Base-by-base conservation (phyloP, 176 grass and related monocot genomes). In the Calamus simplicifolius region DNA sequence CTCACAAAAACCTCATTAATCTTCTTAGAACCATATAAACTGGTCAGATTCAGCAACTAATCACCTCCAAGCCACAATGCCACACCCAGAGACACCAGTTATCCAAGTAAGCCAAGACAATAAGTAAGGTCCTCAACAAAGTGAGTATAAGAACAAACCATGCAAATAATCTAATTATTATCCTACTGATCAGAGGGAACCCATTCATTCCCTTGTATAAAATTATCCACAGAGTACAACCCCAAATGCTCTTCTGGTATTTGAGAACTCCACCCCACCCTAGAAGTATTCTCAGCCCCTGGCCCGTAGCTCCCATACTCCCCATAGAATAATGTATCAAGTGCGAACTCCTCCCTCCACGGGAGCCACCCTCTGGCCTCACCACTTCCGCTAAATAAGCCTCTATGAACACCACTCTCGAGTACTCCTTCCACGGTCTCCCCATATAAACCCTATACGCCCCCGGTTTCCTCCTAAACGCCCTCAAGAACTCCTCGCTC, bases 371-470 rank as follows among this genome's bases (percentile, higher is more conserved):
- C 51, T 91, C 93, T 0, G 81, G 76, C 50, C 66, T 78, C 49
- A 97, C 56, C 75, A 85, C 69, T 19, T 59, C 75, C 17, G 75
- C 87, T 35, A 35, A 35, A 35, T 35, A 35, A 35, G 31, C 8
- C 18, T 78, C 62, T 16, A 88, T 55, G 58, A 80, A 82, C 57
- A 97, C 51, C 16, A 78, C 85, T 66, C 81, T 82, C 0, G 84
- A 61, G 65, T 85, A 91, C 69, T 88, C 87, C 69, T 97, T 97
- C 92, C 92, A 97, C 26, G 87, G 92, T 7, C 92, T 78, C 14
- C 92, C 92, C 57, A 97, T 68, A 62, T 91, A 97, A 48, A 85
- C 50, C 49, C 73, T 51, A 54, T 97, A 77, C 0, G 79, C 85
- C 19, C 56, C 27, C 1, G 80, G 81, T 14, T 82, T 91, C 51